phyloP scores from a whole-genome alignment of 306 rosid genomes.

The Mucuna pruriens region DNA sequence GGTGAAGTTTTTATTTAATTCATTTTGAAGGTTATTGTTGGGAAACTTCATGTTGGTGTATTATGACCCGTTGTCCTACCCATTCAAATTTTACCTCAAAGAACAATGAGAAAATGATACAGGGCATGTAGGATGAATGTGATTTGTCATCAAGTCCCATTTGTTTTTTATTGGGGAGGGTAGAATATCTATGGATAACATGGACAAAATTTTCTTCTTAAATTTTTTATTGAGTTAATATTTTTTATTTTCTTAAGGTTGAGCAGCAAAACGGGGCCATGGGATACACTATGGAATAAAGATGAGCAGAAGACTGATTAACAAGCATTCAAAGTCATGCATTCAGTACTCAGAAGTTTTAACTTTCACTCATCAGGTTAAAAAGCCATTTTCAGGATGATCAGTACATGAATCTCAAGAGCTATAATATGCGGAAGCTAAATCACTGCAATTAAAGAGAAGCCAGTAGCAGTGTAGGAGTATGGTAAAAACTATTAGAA shows the following conservation, averaged over 20 bases:
- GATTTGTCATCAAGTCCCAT: background rate
- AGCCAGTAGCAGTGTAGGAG: constrained; percentile 7
- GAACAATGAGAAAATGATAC: background rate
- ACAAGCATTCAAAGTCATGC: constrained; percentile 3
- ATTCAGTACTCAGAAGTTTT: constrained; percentile 17
- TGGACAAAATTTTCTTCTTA: background rate
- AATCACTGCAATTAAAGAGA: constrained; percentile 7
- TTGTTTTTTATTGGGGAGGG: background rate
- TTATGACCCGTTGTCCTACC: background rate
- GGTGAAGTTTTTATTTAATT: constrained; percentile 59
- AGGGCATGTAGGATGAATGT: background rate
- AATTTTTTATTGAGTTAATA: constrained; percentile 26
- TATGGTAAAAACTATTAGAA: constrained; percentile 6
- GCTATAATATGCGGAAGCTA: constrained; percentile 1
- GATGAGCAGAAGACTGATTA: constrained; percentile 55
- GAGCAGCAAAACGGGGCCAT: constrained; percentile 81
- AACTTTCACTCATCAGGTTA: constrained; percentile 2
- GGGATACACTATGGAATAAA: constrained; percentile 69
- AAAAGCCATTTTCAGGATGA: constrained; percentile 15
- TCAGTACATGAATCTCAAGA: constrained; percentile 31
- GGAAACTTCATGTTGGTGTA: background rate
- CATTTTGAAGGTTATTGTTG: constrained; percentile 3
- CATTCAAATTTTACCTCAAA: background rate
- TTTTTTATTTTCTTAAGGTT: constrained; percentile 56
- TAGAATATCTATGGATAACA: background rate